These are phyloP conservation scores for Phaeosphaeria sp. DNA, from an alignment of 2,329 filamentous ascomycete species.

Conservation along the genomic window DNA sequence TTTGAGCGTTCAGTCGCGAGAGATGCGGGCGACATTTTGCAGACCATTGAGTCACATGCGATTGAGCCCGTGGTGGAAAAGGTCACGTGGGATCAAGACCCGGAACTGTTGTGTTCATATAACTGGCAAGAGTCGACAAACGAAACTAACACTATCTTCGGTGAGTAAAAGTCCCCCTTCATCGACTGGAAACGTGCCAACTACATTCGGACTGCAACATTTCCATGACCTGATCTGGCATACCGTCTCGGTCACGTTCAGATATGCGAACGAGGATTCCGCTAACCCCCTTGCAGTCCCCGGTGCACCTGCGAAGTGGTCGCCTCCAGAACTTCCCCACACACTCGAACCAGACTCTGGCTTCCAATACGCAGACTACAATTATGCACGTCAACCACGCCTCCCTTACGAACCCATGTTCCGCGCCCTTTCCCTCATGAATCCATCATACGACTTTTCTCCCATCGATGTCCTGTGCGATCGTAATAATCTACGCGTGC, in stretches of 20 bases:
- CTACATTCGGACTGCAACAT: background rate
- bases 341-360: constrained; percentile 27
- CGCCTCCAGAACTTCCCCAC: constrained; percentile 20
- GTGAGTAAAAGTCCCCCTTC: constrained; percentile 1
- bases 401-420: constrained; percentile 37
- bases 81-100: constrained; percentile 32
- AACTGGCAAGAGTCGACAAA: constrained; percentile 33
- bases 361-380: constrained; percentile 32
- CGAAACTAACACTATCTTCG: constrained; percentile 34
- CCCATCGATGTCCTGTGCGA: constrained; percentile 36
- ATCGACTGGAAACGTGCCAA: background rate
- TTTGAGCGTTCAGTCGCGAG: constrained; percentile 16
- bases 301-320: constrained; percentile 34
- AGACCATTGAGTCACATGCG: constrained; percentile 16
- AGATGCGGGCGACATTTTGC: constrained; percentile 24
- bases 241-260: background rate
- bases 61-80: constrained; percentile 14
- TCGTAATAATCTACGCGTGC: constrained; percentile 35
- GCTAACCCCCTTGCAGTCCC: constrained; percentile 23
- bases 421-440: constrained; percentile 30
- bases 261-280: background rate
- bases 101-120: constrained; percentile 37
- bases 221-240: background rate
- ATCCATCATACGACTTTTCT: constrained; percentile 24
- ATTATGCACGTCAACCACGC: constrained; percentile 32